These are phyloP conservation scores for Phlegmacium glaucopus DNA, from an alignment of 768 basidiomycete genomes.

Conservation along the genomic window DNA sequence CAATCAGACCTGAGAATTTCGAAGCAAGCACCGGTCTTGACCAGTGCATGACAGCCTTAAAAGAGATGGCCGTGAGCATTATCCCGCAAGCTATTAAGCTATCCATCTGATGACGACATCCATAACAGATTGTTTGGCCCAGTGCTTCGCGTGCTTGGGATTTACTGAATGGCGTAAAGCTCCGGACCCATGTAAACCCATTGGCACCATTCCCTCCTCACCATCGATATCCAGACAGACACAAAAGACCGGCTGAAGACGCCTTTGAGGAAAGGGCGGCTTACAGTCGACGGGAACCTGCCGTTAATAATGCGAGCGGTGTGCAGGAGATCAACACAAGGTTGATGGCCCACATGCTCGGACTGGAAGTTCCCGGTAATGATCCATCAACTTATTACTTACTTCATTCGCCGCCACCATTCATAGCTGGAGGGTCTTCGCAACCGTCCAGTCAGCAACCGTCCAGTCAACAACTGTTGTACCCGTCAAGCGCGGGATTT, in stretches of 20 bases:
- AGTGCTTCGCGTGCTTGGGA: constrained; percentile 65
- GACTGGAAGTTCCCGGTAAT: constrained; percentile 60
- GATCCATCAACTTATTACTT: constrained; percentile 56
- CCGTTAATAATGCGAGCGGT: constrained; percentile 34
- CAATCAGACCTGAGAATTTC: constrained; percentile 64
- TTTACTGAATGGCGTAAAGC: constrained; percentile 62
- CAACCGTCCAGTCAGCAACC: too few relatives aligned
- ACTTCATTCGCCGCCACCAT: constrained; percentile 69
- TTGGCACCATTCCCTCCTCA: constrained; percentile 27
- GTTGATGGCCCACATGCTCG: constrained; percentile 73
- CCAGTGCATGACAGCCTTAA: constrained; percentile 59
- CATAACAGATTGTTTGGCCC: constrained; percentile 61
- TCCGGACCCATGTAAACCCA: constrained; percentile 35
- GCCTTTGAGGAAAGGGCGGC: constrained; percentile 57
- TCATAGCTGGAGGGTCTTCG: constrained; percentile 27
- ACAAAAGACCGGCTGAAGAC: constrained; percentile 58
- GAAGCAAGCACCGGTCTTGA: constrained; percentile 66
- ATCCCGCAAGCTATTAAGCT: constrained; percentile 2
- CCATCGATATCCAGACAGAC: constrained; percentile 38
- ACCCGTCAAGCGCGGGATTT: constrained; percentile 14
- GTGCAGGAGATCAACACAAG: constrained; percentile 63
- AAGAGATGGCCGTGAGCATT: constrained; percentile 60
- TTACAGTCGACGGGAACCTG: constrained; percentile 38
- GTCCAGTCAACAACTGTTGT: constrained; percentile 3
- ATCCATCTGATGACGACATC: constrained; percentile 11